Base-by-base conservation (phyloP, 306 rosid genomes). In the Abrus pulchellus region DNA sequence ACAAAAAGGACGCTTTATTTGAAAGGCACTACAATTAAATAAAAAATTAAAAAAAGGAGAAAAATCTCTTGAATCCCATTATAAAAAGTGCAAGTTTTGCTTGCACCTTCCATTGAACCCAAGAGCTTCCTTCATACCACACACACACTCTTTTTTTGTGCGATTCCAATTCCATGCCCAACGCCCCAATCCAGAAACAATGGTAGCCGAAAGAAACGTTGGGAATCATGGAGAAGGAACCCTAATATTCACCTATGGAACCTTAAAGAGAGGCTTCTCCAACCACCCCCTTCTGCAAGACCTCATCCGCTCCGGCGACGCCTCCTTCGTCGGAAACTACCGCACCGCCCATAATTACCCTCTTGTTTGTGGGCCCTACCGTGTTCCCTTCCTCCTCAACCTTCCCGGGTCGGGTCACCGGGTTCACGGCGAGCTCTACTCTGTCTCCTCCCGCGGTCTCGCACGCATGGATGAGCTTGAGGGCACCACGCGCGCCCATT, bases 351-450 rank as follows among this genome's bases (percentile, higher is more conserved):
- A 14, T 45, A 71, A 50, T 0, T 88, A 81, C 66, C 97, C 97
- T 0, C 94, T 89, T 43, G 93, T 92, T 2, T 92, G 94, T 36
- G 98, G 98, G 13, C 92, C 97, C 32, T 89, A 88, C 83, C 76
- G 85, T 2, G 96, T 92, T n/a, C 96, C 97, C 0, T 92, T 90
- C 74, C 92, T 94, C 41, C 79, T 94, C 66, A 89, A 89, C 84
- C n/a, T 91, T 4, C 86, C 85, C 68, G 94, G 93, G 3, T 86
- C 89, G 7, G 93, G 92, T 45, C 83, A 86, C 52, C 45, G 52
- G 1, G 97, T 90, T 2, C 14, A 13, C 20, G 98, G 98, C 70
- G 97, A 94, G 82, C 56, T 94, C 14, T 94, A 94, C 83, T 85
- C 91, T 28, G 90, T 94, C 49, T 77, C 96, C 9, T 3, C 50